Evolutionary conservation across 1,284 basidiomycete species (phyloP), one percentile per base, ranked within the genome.

Genomic region (Ustilago shanxiensis): DNA sequence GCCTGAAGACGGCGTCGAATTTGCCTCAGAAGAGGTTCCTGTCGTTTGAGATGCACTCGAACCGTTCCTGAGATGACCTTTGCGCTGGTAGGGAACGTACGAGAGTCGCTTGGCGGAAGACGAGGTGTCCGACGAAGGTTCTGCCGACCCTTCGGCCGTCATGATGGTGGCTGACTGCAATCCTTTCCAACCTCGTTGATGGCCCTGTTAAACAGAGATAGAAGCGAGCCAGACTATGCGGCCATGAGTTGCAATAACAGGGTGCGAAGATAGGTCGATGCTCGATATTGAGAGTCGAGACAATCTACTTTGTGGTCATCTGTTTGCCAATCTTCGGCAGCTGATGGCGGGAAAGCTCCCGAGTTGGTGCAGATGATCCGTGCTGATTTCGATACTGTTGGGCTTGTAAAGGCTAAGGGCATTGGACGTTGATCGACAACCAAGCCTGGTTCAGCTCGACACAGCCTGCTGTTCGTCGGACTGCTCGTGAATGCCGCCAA

Each of bases 21-120:
- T 55, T 9, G 41, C 3, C 10, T 57, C 61, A 0, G 57, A 18
- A 9, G 54, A 7, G 4, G 49, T 29, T 6, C 24, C 22, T 16
- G 62, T 22, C 2, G 33, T 29, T 37, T 68, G 66, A n/a, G 72
- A 74, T 28, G 52, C 53, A 55, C 50, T 60, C 13, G 72, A 74
- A 18, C 29, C 60, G 31, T 62, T 74, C 16, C 66, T 33, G 10
- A 61, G 62, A 35, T 74, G 72, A 14, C 50, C 35, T 50, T 72
- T 77, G 39, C 74, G 65, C 56, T 77, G 74, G 33, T 77, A 77
- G 0, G 74, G 74, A 2, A 77, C 70, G 35, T 77, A 77, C 0
- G 69, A 69, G 10, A 77, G 74, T 41, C 68, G 73, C 51, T 67
- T 76, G 2, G 69, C 67, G 22, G 73, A 72, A 9, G 67, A 57